Percentiles rank a stretch among this genome's conserved stretches.
phyloP scores from a whole-genome alignment of 371 early-diverging fungal genomes.

The Sporodiniella umbellata region DNA sequence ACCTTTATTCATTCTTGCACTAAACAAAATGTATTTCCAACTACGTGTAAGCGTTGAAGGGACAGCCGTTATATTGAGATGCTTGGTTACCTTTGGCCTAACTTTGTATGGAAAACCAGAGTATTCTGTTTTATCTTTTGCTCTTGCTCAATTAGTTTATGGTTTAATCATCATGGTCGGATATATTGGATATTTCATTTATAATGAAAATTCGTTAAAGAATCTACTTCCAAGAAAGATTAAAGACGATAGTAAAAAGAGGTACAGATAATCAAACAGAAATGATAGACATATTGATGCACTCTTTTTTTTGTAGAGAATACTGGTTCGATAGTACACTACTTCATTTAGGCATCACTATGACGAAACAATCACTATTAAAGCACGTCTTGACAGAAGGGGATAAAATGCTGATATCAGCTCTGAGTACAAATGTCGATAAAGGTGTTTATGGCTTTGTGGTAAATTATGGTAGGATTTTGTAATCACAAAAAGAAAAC shows the following conservation, averaged over 20 bases:
- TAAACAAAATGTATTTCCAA: constrained; percentile 69
- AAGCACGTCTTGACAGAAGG: constrained; percentile 95
- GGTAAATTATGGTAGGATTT: constrained; percentile 77
- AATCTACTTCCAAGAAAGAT: constrained; percentile 41
- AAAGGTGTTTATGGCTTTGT: constrained; percentile 88
- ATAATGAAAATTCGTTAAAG: constrained; percentile 31
- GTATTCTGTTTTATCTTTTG: constrained; percentile 65
- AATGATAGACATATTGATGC: constrained; percentile 7
- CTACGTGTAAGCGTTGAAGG: constrained; percentile 83
- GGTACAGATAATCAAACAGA: constrained; percentile 14
- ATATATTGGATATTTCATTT: constrained; percentile 50
- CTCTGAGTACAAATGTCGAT: constrained; percentile 49
- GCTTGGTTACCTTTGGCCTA: constrained; percentile 63
- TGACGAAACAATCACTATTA: constrained; percentile 83
- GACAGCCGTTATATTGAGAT: constrained; percentile 70
- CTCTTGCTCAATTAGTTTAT: constrained; percentile 72
- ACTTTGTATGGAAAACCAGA: constrained; percentile 49
- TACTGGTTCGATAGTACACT: constrained; percentile 62
- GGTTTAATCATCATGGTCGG: constrained; percentile 53
- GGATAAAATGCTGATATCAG: constrained; percentile 85
- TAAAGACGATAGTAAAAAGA: constrained; percentile 14
- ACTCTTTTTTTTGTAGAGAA: not conserved
- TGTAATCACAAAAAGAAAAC: not conserved
- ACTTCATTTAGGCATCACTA: constrained; percentile 64
- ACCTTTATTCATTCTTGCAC: constrained; percentile 78